Evolutionary conservation across 805 yeast genomes (phyloP).

Genomic region (Wickerhamiella sergipiensis): DNA sequence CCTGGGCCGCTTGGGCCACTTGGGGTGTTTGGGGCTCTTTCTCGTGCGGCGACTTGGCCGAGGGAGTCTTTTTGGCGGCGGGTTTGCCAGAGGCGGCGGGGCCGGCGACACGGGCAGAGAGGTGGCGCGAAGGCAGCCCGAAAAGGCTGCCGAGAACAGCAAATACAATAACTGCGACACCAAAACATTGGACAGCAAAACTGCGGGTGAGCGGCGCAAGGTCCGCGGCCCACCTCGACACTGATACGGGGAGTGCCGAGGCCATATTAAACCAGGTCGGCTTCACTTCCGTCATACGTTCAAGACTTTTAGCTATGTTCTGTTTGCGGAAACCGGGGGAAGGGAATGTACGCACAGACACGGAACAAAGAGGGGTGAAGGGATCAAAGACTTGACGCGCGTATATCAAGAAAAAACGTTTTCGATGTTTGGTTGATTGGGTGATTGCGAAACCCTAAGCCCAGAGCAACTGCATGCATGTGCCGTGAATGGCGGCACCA

Average conservation of each 20-base stretch:
- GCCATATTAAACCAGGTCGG: background rate
- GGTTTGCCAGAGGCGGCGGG: background rate
- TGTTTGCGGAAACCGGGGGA: background rate
- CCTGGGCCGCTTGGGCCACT: too few relatives aligned
- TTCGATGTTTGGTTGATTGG: background rate
- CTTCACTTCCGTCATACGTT: background rate
- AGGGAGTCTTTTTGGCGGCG: too few relatives aligned
- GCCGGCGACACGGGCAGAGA: background rate
- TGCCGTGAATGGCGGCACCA: background rate
- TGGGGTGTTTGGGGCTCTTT: too few relatives aligned
- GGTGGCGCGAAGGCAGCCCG: background rate
- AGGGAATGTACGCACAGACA: background rate
- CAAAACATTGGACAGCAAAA: background rate
- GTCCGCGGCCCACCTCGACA: background rate
- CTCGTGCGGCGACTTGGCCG: too few relatives aligned
- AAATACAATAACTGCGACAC: background rate
- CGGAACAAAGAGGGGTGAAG: background rate
- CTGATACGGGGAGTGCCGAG: background rate
- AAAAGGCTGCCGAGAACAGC: background rate
- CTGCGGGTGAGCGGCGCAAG: background rate
- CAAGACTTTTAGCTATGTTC: background rate
- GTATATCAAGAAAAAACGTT: background rate
- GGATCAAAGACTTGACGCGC: background rate
- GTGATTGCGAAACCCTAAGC: background rate
- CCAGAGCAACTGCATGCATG: background rate